Evolutionary conservation across 164 flowering plant species (phyloP), one percentile per base, ranked within the genome.

Genomic region (Buxus sempervirens): DNA sequence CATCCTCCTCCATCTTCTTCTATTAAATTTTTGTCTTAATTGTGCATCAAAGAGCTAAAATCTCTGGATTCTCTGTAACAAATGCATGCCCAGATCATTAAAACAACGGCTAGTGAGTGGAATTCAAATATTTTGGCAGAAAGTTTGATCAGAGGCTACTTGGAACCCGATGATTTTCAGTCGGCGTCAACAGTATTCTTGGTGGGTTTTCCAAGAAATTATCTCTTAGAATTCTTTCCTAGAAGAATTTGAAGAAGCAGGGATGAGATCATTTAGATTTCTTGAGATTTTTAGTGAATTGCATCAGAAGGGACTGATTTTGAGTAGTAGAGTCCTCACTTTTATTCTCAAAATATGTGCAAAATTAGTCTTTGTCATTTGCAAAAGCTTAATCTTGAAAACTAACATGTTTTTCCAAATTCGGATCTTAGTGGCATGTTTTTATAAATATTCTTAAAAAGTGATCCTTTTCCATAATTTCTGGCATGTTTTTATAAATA

Each of bases 11-110:
- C 78, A 45, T 26, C 60, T 61, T 49, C 76, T 21, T 64, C 65
- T 24, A 36, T 62, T 10, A 24, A 25, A 45, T 66, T 57, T 61
- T 36, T 24, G 16, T 58, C 62, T 49, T 18, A 36, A 54, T 56
- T 14, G 59, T 27, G n/a, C 62, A 36, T 57, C 12, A 41, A 49
- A 15, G 67, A 77, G 69, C 55, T 72, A 22, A 72, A 68, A 18
- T 76, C 85, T 36, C 67, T 81, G 57, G 61, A 38, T 73, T 75
- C 73, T 20, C 77, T 80, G 12, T 82, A 81, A 76, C 62, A 66
- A 61, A 58, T 70, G 69, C 94, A 89, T 78, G 74, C 91, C 84
- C 83, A 81, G 77, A 66, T 84, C 70, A 67, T 84, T 20, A 89
- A 86, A 83, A 63, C 63, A 83, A 63, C 63, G 70, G 49, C 70